A percentile compares a stretch with the other conserved stretches of the same genome.
Conservation (phyloP, 1,284 basidiomycete genomes). For the Microbotryomycetes sp. region DNA sequence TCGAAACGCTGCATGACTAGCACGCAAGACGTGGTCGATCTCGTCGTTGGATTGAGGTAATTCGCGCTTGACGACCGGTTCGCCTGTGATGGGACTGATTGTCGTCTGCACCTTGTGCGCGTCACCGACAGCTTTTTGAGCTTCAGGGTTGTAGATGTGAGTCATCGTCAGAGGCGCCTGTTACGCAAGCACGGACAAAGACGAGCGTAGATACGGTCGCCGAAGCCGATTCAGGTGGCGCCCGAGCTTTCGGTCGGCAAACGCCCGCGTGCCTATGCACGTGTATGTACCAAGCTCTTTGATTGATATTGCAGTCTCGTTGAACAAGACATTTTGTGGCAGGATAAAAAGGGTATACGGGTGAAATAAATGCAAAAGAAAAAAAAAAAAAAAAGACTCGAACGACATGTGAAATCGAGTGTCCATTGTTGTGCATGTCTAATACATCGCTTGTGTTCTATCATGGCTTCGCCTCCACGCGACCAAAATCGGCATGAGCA, state of each 20-base stretch:
- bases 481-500: not conserved
- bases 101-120: conserved; percentile 46
- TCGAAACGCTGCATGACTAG: conserved; percentile 61
- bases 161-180: not conserved
- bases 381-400: too few species aligned
- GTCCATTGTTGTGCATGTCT: not conserved
- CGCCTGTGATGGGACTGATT: conserved; percentile 48
- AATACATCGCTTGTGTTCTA: not conserved
- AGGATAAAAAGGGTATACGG: too few species aligned
- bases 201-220: too few species aligned
- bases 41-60: conserved; percentile 44
- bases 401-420: not conserved
- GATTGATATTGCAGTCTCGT: too few species aligned
- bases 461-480: not conserved
- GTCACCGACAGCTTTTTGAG: conserved; percentile 36
- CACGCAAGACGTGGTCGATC: conserved; percentile 56
- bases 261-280: too few species aligned
- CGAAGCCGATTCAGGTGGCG: too few species aligned
- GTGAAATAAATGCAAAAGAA: too few species aligned
- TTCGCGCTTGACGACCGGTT: conserved; percentile 45
- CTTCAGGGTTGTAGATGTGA: conserved; percentile 6
- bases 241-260: not conserved
- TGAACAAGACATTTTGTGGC: too few species aligned
- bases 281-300: too few species aligned
- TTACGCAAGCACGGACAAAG: too few species aligned